Percentiles rank a stretch among this genome's conserved stretches.
phyloP scores from a whole-genome alignment of 139 green algal species.

The Nannochloris sp. region DNA sequence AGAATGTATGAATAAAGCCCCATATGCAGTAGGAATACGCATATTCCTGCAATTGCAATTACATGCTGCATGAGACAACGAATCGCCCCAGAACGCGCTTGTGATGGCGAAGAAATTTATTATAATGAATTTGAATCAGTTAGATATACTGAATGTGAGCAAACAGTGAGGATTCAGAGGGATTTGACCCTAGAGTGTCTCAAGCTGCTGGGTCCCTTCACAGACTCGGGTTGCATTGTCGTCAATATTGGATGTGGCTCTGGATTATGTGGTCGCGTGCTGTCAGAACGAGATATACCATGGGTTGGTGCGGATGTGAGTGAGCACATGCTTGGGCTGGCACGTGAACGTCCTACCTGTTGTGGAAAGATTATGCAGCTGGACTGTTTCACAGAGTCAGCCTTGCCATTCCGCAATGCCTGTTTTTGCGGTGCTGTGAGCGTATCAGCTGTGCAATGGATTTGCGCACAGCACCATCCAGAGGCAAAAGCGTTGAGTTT shows the following conservation, averaged over 20 bases:
- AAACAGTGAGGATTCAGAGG: background rate
- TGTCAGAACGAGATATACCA: constrained; percentile 40
- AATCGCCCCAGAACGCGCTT: too few relatives aligned
- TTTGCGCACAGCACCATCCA: constrained; percentile 14
- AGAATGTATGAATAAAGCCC: too few relatives aligned
- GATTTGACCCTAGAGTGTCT: constrained; percentile 2
- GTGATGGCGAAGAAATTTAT: too few relatives aligned
- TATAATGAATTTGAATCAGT: too few relatives aligned
- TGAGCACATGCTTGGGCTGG: constrained; percentile 53
- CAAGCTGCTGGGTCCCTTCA: background rate
- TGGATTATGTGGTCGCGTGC: constrained; percentile 67
- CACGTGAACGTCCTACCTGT: background rate
- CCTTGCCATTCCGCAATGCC: constrained; percentile 59
- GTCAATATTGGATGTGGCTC: constrained; percentile 90
- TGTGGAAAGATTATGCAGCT: background rate
- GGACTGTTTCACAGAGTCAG: constrained; percentile 63
- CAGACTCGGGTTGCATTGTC: background rate
- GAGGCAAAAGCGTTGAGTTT: constrained; percentile 8
- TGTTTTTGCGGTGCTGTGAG: constrained; percentile 69
- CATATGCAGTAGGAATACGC: too few relatives aligned
- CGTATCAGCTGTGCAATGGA: constrained; percentile 40
- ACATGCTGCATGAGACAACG: too few relatives aligned
- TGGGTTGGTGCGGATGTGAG: constrained; percentile 91
- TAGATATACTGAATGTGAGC: background rate
- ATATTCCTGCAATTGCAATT: too few relatives aligned